Evolutionary conservation across 1,139 yeast genomes (phyloP).

Genomic region (Lodderomyces margitis): DNA sequence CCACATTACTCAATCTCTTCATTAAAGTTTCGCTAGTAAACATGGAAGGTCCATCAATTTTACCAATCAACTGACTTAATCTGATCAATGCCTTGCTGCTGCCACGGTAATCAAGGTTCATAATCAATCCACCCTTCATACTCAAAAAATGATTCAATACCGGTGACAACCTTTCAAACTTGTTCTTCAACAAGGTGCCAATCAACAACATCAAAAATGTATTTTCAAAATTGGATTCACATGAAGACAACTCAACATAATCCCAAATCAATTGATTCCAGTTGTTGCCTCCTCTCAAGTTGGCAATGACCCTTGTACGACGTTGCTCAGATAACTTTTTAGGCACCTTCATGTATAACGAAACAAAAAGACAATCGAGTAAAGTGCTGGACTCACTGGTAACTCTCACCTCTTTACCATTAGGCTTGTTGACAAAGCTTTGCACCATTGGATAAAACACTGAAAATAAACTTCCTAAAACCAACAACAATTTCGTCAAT

Average conservation of each 20-base stretch:
- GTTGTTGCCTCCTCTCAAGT: conserved; percentile 24
- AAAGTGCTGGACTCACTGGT: not conserved
- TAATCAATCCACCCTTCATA: conserved; percentile 27
- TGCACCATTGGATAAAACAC: conserved; percentile 25
- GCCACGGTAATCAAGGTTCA: conserved; percentile 34
- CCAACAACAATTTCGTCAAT: conserved; percentile 25
- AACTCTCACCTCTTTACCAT: conserved; percentile 6
- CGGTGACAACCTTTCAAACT: conserved; percentile 18
- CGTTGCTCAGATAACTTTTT: conserved; percentile 18
- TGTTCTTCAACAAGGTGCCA: conserved; percentile 26
- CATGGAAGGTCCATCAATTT: conserved; percentile 34
- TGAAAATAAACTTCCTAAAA: conserved; percentile 26
- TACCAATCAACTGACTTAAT: conserved; percentile 28
- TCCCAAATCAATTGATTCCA: conserved; percentile 23
- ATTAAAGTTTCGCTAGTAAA: conserved; percentile 30
- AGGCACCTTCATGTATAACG: conserved; percentile 33
- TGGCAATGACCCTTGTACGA: conserved; percentile 20
- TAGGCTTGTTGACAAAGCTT: not conserved
- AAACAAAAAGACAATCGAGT: conserved; percentile 26
- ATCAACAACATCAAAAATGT: conserved; percentile 33
- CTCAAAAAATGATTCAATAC: conserved; percentile 27
- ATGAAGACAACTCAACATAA: conserved; percentile 29
- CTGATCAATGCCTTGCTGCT: conserved; percentile 21
- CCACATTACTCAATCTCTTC: conserved; percentile 29
- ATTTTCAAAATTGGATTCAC: conserved; percentile 39